A percentile compares a stretch with the other conserved stretches of the same genome.
Conservation (phyloP, 2,329 filamentous ascomycete genomes). For the Escovopsis sp. region DNA sequence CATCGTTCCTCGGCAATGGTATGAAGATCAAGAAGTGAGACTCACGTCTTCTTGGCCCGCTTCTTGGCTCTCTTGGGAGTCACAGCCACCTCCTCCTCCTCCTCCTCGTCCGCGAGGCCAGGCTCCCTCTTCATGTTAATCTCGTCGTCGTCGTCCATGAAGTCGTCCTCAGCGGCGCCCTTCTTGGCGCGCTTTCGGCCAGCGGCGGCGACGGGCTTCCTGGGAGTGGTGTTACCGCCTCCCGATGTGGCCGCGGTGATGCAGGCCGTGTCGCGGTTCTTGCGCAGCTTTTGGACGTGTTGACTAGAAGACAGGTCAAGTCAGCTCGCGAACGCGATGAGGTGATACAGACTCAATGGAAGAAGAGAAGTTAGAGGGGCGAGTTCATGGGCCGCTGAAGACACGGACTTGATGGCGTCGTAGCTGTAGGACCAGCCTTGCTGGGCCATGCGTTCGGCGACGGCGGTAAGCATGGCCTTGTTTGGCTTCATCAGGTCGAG, state of each 20-base stretch:
- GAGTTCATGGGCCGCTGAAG: neutral
- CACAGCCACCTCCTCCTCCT: constrained; percentile 3
- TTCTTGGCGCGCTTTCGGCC: constrained; percentile 18
- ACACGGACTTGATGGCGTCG: constrained; percentile 25
- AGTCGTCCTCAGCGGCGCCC: constrained; percentile 10
- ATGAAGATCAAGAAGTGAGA: too few relatives aligned
- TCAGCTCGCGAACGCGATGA: constrained; percentile 4
- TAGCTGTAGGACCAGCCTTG: constrained; percentile 25
- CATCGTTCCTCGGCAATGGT: constrained; percentile 1
- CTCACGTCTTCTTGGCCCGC: constrained; percentile 11
- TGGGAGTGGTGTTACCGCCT: constrained; percentile 11
- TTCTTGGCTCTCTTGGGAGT: constrained; percentile 1
- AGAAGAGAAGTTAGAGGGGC: neutral
- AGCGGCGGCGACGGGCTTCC: constrained; percentile 8
- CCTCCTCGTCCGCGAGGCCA: neutral
- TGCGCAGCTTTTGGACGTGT: constrained; percentile 31
- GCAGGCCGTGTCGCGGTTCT: constrained; percentile 16
- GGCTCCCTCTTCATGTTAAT: constrained; percentile 13
- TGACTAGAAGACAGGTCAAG: constrained; percentile 19
- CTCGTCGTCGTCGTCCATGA: constrained; percentile 12
- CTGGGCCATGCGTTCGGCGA: constrained; percentile 17
- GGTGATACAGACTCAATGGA: neutral
- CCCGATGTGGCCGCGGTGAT: constrained; percentile 8
- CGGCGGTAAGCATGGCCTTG: constrained; percentile 17
- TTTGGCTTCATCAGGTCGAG: constrained; percentile 21